These are phyloP conservation scores for Candida frijolesensis DNA, from an alignment of 1,139 yeast species.

Conservation along the genomic window DNA sequence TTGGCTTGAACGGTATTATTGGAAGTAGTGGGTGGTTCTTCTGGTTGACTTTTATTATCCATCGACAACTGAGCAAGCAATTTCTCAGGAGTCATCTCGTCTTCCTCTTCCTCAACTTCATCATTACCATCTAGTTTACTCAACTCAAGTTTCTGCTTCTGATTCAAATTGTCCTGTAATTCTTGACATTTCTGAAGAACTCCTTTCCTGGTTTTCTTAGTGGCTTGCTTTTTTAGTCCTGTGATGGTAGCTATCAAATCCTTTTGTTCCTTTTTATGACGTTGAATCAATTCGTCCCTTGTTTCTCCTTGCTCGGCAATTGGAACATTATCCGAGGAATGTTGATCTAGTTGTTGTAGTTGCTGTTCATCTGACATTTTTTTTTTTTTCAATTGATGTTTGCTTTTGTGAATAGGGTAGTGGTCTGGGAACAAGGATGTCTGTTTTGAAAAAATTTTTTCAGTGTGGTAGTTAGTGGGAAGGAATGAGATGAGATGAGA, in stretches of 20 bases:
- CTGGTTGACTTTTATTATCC: conserved; percentile 14
- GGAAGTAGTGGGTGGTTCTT: not conserved
- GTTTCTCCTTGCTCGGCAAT: not conserved
- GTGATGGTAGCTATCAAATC: conserved; percentile 70
- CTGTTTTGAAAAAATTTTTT: not conserved
- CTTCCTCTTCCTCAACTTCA: conserved; percentile 17
- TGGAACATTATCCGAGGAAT: no score
- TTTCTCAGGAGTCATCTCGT: conserved; percentile 63
- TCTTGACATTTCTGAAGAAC: conserved; percentile 57
- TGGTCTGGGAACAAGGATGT: not conserved
- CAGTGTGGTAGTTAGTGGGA: not conserved
- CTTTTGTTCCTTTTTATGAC: conserved; percentile 70
- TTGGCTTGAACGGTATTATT: not conserved
- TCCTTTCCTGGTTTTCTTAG: conserved; percentile 71
- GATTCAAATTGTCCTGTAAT: conserved; percentile 57
- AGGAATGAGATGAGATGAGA: no score
- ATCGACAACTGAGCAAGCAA: conserved; percentile 56
- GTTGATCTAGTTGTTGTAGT: not conserved
- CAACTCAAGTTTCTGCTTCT: conserved; percentile 57
- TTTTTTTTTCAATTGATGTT: not conserved
- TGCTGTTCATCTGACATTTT: conserved; percentile 3
- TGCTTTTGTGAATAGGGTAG: not conserved
- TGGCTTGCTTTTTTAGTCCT: conserved; percentile 79
- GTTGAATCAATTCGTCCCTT: conserved; percentile 54
- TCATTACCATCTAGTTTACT: conserved; percentile 13